These are phyloP conservation scores for Ogataea kodamae DNA, from an alignment of 805 yeast genomes.

Conservation along the genomic window DNA sequence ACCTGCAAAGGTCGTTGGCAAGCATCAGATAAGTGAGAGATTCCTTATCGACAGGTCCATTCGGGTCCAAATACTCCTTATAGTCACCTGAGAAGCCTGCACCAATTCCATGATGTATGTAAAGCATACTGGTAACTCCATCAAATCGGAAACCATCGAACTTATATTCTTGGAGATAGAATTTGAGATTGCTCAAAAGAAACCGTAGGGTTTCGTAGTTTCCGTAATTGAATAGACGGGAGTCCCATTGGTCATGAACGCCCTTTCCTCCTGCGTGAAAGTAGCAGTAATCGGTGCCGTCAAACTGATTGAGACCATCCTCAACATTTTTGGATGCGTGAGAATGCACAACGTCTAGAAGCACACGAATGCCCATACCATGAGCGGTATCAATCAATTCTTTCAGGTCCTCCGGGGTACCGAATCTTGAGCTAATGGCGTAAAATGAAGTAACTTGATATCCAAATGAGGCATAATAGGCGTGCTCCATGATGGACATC, in stretches of 20 bases:
- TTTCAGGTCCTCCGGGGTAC: conserved; percentile 92
- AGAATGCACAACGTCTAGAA: conserved; percentile 91
- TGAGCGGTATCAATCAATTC: conserved; percentile 91
- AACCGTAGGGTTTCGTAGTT: conserved; percentile 88
- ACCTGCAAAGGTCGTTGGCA: conserved; percentile 75
- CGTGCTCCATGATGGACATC: conserved; percentile 99
- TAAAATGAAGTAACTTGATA: conserved; percentile 92
- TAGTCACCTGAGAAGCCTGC: conserved; percentile 88
- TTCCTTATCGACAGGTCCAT: conserved; percentile 77
- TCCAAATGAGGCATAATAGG: conserved; percentile 97
- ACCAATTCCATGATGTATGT: conserved; percentile 89
- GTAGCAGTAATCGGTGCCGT: conserved; percentile 92
- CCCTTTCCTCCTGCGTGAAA: conserved; percentile 90
- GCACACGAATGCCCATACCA: conserved; percentile 76
- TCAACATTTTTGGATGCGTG: conserved; percentile 93
- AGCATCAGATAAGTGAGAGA: conserved; percentile 84
- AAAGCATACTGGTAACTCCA: conserved; percentile 93
- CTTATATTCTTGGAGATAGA: conserved; percentile 73
- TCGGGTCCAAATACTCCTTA: conserved; percentile 79
- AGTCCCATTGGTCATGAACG: conserved; percentile 89
- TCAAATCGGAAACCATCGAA: conserved; percentile 97
- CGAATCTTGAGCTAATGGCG: conserved; percentile 85
- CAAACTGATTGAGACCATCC: conserved; percentile 90
- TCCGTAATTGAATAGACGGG: conserved; percentile 90
- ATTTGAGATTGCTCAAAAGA: conserved; percentile 77